Conservation (phyloP, 164 flowering plant species). For the Vitis vinifera region DNA sequence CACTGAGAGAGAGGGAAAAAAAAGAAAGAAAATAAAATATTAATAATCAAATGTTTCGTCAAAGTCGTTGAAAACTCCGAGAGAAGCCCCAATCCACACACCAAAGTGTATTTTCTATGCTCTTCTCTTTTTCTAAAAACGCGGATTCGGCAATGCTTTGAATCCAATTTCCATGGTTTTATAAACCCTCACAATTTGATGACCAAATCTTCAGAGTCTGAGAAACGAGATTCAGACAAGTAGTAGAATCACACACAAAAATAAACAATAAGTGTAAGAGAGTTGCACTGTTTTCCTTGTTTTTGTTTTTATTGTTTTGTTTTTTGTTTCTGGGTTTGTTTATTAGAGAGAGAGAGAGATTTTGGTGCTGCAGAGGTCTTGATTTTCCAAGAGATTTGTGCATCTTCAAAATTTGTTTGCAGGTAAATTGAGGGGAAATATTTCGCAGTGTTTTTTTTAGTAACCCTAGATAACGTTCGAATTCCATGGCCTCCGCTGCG, state of each 20-base stretch:
- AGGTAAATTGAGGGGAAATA: too few species aligned
- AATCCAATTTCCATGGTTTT: neutral
- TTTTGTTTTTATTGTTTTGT: neutral
- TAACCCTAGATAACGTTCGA: too few species aligned
- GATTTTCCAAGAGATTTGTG: neutral
- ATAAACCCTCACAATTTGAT: neutral
- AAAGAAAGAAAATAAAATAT: too few species aligned
- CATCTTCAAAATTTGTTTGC: neutral
- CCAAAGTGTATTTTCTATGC: too few species aligned
- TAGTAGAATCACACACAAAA: neutral
- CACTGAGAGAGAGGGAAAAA: too few species aligned
- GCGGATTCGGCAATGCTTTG: conserved; percentile 18
- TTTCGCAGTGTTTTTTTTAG: too few species aligned
- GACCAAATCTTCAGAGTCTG: neutral
- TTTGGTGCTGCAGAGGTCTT: neutral
- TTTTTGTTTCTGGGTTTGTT: too few species aligned
- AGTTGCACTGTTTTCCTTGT: neutral
- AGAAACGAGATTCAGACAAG: neutral
- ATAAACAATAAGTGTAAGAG: neutral
- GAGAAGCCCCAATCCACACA: too few species aligned
- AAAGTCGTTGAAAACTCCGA: neutral
- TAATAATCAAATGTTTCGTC: neutral
- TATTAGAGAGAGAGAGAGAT: neutral
- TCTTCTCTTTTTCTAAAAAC: conserved; percentile 10
- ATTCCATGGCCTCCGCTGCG: conserved; percentile 69